phyloP scores from a whole-genome alignment of 768 basidiomycete genomes.

The Suillus bovinus region DNA sequence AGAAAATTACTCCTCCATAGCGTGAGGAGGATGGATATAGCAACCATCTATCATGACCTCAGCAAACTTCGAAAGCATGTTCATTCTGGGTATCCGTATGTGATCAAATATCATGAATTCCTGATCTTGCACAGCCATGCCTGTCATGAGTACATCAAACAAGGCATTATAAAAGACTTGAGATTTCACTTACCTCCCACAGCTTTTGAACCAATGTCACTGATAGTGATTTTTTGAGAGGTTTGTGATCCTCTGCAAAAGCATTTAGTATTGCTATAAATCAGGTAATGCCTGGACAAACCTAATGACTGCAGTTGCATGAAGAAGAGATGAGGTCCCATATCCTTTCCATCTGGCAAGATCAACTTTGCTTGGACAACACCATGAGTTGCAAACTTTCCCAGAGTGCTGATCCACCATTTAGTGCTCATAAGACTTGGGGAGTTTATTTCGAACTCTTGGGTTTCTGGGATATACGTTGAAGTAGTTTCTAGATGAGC shows the following conservation, averaged over 20 bases:
- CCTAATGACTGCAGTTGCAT: too few species aligned
- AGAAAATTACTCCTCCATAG: constrained; percentile 66
- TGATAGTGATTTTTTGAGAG: too few species aligned
- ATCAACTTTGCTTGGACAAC: too few species aligned
- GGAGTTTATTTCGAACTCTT: constrained; percentile 75
- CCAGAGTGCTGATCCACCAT: too few species aligned
- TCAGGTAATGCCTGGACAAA: too few species aligned
- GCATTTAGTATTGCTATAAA: too few species aligned
- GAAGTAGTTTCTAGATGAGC: constrained; percentile 73
- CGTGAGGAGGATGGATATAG: constrained; percentile 69
- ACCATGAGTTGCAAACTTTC: too few species aligned
- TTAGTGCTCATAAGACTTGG: constrained; percentile 75
- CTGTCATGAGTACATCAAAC: constrained; percentile 28
- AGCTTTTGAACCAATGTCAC: too few species aligned
- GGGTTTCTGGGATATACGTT: constrained; percentile 61
- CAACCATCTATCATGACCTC: constrained; percentile 62
- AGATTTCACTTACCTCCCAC: constrained; percentile 45
- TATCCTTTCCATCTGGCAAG: too few species aligned
- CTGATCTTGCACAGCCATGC: constrained; percentile 57
- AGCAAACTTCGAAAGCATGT: constrained; percentile 78
- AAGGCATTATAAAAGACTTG: neutral
- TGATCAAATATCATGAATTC: constrained; percentile 68
- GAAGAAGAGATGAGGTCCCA: too few species aligned
- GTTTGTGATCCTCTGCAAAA: constrained; percentile 64
- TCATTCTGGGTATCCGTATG: constrained; percentile 62